Evolutionary conservation across 495 filamentous ascomycete genomes (phyloP).

Genomic region (Penicillium cosmopolitanum): DNA sequence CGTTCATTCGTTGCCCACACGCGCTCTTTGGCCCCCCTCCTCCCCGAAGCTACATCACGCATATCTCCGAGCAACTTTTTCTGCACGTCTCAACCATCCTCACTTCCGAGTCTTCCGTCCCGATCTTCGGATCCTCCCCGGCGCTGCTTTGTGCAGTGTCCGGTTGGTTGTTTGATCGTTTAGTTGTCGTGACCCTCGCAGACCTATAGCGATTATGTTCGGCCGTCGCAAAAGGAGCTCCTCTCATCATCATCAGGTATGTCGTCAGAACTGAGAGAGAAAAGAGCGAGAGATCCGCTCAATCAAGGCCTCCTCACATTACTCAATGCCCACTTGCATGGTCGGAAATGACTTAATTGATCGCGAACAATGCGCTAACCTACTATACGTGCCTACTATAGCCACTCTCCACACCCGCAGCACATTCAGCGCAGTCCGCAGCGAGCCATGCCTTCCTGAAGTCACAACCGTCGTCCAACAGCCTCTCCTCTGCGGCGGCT

Average conservation of each 20-base stretch:
- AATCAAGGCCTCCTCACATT: neutral
- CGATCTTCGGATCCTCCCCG: slow-evolving; percentile 28
- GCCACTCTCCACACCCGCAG: slow-evolving; percentile 62
- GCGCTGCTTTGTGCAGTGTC: slow-evolving; percentile 34
- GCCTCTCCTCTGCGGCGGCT: slow-evolving; percentile 80
- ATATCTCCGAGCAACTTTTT: slow-evolving; percentile 7
- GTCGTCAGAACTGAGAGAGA: slow-evolving; percentile 20
- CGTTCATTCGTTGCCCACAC: neutral
- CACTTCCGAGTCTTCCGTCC: slow-evolving; percentile 20
- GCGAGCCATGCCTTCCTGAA: slow-evolving; percentile 79
- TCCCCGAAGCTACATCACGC: slow-evolving; percentile 5
- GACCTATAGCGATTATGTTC: slow-evolving; percentile 50
- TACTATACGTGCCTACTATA: slow-evolving; percentile 16
- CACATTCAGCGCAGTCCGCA: slow-evolving; percentile 71
- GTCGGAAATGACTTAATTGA: neutral
- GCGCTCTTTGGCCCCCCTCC: neutral
- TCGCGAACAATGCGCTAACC: slow-evolving; percentile 10
- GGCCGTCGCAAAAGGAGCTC: slow-evolving; percentile 54
- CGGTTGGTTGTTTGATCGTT: slow-evolving; percentile 26
- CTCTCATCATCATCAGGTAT: slow-evolving; percentile 55
- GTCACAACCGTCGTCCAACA: slow-evolving; percentile 62
- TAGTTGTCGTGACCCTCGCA: slow-evolving; percentile 1
- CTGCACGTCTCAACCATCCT: slow-evolving; percentile 12
- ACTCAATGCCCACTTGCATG: neutral
- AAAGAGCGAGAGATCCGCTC: neutral